Percentiles rank a stretch among this genome's conserved stretches.
Evolutionary conservation across 345 rosid species (phyloP).

Genomic region (Hibiscus syriacus): DNA sequence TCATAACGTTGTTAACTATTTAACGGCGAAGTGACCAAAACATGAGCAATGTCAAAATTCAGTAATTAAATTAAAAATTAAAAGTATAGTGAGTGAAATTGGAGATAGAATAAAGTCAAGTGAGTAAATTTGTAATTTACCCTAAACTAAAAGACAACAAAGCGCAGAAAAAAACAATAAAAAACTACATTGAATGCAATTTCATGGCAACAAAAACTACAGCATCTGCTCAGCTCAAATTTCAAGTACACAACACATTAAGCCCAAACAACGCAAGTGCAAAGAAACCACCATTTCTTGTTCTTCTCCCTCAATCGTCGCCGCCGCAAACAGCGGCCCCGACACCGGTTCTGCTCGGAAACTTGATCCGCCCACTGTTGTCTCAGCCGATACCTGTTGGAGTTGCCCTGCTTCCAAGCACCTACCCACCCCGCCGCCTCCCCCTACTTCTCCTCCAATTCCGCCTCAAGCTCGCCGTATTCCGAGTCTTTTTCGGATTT

Average conservation of each 20-base stretch:
- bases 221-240: slow-evolving; percentile 27
- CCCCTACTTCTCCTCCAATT: slow-evolving; percentile 15
- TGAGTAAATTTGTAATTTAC: too few species aligned
- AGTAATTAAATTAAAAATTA: too few species aligned
- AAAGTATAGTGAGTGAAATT: too few species aligned
- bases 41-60: too few species aligned
- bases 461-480: neutral
- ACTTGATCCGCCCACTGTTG: slow-evolving; percentile 27
- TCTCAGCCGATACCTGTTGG: slow-evolving; percentile 29
- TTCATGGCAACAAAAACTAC: slow-evolving; percentile 32
- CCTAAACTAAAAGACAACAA: slow-evolving; percentile 38
- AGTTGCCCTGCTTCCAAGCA: slow-evolving; percentile 34
- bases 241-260: slow-evolving; percentile 36
- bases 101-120: too few species aligned
- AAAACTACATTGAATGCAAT: neutral
- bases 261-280: slow-evolving; percentile 54
- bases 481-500: slow-evolving; percentile 21
- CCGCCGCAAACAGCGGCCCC: neutral
- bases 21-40: too few species aligned
- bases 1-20: too few species aligned
- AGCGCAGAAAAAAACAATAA: neutral
- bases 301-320: neutral
- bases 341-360: slow-evolving; percentile 8
- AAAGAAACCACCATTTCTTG: slow-evolving; percentile 47
- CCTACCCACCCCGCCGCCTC: slow-evolving; percentile 20